phyloP scores from a whole-genome alignment of 2,329 filamentous ascomycete species.

The Alternaria sp. region DNA sequence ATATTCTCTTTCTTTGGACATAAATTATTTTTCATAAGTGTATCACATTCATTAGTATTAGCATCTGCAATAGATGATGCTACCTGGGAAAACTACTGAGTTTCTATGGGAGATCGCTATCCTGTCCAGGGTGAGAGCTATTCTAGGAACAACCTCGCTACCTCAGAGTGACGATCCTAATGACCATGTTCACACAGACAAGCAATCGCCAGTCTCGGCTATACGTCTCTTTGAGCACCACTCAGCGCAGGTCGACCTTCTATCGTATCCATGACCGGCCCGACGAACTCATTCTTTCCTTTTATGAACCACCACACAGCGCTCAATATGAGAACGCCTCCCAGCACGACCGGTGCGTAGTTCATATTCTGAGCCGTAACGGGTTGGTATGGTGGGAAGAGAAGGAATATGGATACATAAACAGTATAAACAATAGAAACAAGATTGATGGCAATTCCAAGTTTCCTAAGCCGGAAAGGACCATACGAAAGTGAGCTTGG shows the following conservation, averaged over 20 bases:
- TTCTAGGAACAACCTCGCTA: background rate
- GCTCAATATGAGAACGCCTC: background rate
- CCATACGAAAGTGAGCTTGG: background rate
- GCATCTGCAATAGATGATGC: no score
- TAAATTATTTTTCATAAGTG: no score
- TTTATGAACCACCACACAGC: background rate
- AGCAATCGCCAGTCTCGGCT: background rate
- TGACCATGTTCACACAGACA: no score
- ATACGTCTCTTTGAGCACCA: background rate
- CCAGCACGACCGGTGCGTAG: conserved; percentile 18
- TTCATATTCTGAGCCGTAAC: conserved; percentile 33
- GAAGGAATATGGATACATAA: conserved; percentile 32
- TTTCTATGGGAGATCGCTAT: background rate
- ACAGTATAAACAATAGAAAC: conserved; percentile 26
- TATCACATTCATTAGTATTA: no score
- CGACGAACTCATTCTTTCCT: conserved; percentile 1
- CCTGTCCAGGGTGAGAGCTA: background rate
- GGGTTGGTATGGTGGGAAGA: conserved; percentile 29
- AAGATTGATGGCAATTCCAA: conserved; percentile 21
- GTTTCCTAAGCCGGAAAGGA: conserved; percentile 24
- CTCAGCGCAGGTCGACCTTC: background rate
- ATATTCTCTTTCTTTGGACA: background rate
- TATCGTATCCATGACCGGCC: background rate
- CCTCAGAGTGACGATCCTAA: background rate
- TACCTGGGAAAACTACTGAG: background rate